phyloP scores from a whole-genome alignment of 1,139 yeast species.

The Nadsonia starkeyi-henricii region DNA sequence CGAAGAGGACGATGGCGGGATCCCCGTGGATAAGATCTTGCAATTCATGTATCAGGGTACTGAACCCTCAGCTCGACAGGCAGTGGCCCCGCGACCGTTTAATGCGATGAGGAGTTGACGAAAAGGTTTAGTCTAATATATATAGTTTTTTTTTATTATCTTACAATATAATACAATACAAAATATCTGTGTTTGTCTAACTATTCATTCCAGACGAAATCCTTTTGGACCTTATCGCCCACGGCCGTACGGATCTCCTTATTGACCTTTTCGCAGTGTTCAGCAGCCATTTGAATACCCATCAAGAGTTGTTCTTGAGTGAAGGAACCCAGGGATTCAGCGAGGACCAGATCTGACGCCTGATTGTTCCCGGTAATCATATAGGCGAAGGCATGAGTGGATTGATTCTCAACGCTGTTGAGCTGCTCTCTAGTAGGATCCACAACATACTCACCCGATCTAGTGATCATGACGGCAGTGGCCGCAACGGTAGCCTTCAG shows the following conservation, averaged over 20 bases:
- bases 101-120: background rate
- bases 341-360: constrained; percentile 41
- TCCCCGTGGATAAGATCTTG: background rate
- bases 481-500: constrained; percentile 49
- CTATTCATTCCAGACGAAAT: constrained; percentile 41
- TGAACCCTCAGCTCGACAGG: background rate
- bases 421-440: constrained; percentile 35
- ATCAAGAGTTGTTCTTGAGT: constrained; percentile 39
- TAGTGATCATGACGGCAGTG: constrained; percentile 30
- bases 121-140: no score
- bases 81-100: background rate
- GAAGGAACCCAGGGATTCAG: constrained; percentile 65
- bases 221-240: constrained; percentile 34
- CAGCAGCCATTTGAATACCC: constrained; percentile 28
- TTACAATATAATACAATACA: background rate
- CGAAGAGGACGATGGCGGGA: background rate
- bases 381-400: constrained; percentile 57
- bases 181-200: background rate
- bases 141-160: no score
- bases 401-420: constrained; percentile 26
- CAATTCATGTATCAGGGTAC: background rate
- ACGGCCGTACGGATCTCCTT: constrained; percentile 33
- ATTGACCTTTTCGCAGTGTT: constrained; percentile 34
- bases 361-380: constrained; percentile 35
- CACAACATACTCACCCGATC: constrained; percentile 24